A percentile compares a stretch with the other conserved stretches of the same genome.
Evolutionary conservation across 1,139 yeast genomes (phyloP).

Genomic region (Sporopachydermia cereana): DNA sequence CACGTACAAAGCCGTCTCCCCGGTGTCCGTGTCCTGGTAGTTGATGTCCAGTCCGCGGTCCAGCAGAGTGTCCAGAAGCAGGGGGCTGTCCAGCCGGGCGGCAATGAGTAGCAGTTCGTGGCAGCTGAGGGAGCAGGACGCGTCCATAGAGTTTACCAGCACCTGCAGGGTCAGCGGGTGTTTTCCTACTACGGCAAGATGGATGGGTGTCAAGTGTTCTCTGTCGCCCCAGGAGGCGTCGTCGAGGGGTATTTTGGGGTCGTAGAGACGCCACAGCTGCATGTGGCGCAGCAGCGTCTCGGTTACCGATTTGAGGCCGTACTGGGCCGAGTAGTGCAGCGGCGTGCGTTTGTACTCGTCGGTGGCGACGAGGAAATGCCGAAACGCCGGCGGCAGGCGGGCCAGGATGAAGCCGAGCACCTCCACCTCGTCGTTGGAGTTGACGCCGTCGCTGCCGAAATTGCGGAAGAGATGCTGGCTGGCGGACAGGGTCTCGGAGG

Average conservation of each 20-base stretch:
- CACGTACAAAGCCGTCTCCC: slow-evolving; percentile 74
- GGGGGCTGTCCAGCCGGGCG: slow-evolving; percentile 52
- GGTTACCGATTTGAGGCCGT: slow-evolving; percentile 62
- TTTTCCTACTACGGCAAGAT: slow-evolving; percentile 68
- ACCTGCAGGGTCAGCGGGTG: slow-evolving; percentile 70
- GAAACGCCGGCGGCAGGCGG: slow-evolving; percentile 39
- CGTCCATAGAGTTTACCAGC: slow-evolving; percentile 37
- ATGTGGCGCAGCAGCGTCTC: slow-evolving; percentile 42
- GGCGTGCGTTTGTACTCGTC: slow-evolving; percentile 82
- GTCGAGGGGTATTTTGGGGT: slow-evolving; percentile 42
- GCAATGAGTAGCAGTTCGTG: slow-evolving; percentile 56
- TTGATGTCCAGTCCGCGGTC: slow-evolving; percentile 53
- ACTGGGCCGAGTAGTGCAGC: slow-evolving; percentile 81
- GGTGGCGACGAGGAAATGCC: slow-evolving; percentile 43
- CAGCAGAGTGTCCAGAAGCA: slow-evolving; percentile 44
- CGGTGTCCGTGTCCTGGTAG: slow-evolving; percentile 45
- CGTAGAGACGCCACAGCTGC: slow-evolving; percentile 40
- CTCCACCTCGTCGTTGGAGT: slow-evolving; percentile 40
- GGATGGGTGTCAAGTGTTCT: slow-evolving; percentile 73
- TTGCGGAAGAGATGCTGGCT: slow-evolving; percentile 22
- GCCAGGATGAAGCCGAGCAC: slow-evolving; percentile 43
- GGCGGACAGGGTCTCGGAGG: slow-evolving; percentile 39
- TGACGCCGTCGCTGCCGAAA: slow-evolving; percentile 57
- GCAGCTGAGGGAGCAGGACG: slow-evolving; percentile 28
- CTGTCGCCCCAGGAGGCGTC: slow-evolving; percentile 71